phyloP scores from a whole-genome alignment of 768 basidiomycete genomes.

The Dioszegia aurantiaca region DNA sequence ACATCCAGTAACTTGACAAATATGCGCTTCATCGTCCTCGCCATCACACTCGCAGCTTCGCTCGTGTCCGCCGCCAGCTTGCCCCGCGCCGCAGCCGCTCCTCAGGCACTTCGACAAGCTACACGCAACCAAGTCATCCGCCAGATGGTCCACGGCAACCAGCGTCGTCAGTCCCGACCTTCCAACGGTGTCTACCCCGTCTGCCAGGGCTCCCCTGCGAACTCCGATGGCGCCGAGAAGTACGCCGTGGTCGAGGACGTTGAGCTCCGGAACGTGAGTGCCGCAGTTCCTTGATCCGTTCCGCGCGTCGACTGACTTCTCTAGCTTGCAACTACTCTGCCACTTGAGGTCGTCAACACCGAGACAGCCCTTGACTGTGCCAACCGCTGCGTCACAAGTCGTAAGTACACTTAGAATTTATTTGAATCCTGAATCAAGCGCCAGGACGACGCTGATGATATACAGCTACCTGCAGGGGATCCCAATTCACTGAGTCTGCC shows the following conservation, averaged over 20 bases:
- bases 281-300: too few relatives aligned
- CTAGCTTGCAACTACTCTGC: too few relatives aligned
- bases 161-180: slow-evolving; percentile 2
- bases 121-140: slow-evolving; percentile 6
- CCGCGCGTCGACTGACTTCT: too few relatives aligned
- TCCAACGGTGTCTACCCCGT: slow-evolving; percentile 10
- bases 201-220: neutral
- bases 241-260: slow-evolving; percentile 1
- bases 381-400: neutral
- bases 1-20: too few relatives aligned
- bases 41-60: neutral
- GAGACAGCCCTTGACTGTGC: neutral
- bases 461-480: neutral
- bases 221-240: too few relatives aligned
- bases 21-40: slow-evolving; percentile 12
- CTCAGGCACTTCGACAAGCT: neutral
- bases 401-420: neutral
- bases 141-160: neutral
- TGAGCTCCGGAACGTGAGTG: neutral
- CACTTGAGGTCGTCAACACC: neutral
- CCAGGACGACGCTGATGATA: neutral
- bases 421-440: too few relatives aligned
- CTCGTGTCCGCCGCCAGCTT: slow-evolving; percentile 1
- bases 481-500: neutral
- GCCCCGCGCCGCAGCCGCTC: neutral